Conservation (phyloP, 1,139 yeast species). For the Citeromyces hawaiiensis region DNA sequence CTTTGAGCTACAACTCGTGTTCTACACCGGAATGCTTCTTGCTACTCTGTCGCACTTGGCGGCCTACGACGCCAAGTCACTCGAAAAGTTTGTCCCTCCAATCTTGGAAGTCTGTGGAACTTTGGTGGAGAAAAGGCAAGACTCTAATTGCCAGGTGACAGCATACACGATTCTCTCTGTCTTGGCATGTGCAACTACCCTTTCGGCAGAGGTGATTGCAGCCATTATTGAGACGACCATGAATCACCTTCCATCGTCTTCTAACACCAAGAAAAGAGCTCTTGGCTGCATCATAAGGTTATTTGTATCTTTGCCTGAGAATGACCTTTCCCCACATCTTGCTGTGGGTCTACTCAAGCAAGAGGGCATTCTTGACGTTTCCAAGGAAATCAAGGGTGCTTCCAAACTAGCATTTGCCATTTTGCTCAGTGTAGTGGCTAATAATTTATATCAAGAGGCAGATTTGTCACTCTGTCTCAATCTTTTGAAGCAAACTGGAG, state of each 20-base stretch:
- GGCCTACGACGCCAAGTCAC: conserved; percentile 7
- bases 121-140: conserved; percentile 28
- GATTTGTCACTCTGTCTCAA: too few species aligned
- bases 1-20: conserved; percentile 65
- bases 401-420: too few species aligned
- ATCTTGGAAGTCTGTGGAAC: conserved; percentile 46
- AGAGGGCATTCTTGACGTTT: too few species aligned
- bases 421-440: too few species aligned
- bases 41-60: conserved; percentile 44
- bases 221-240: conserved; percentile 65
- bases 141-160: conserved; percentile 49
- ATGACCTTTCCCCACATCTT: too few species aligned
- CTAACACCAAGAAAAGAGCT: conserved; percentile 9
- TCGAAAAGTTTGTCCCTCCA: conserved; percentile 30
- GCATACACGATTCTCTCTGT: conserved; percentile 77
- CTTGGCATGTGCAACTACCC: conserved; percentile 56
- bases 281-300: conserved; percentile 10
- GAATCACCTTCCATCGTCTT: conserved; percentile 11
- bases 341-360: too few species aligned
- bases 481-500: too few species aligned
- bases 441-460: too few species aligned
- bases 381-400: too few species aligned
- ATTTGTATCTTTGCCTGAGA: conserved; percentile 12
- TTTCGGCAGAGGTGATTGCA: conserved; percentile 45
- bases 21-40: conserved; percentile 65